A percentile compares a stretch with the other conserved stretches of the same genome.
Evolutionary conservation across 257 asterid species (phyloP).

Genomic region (Cordia subcordata): DNA sequence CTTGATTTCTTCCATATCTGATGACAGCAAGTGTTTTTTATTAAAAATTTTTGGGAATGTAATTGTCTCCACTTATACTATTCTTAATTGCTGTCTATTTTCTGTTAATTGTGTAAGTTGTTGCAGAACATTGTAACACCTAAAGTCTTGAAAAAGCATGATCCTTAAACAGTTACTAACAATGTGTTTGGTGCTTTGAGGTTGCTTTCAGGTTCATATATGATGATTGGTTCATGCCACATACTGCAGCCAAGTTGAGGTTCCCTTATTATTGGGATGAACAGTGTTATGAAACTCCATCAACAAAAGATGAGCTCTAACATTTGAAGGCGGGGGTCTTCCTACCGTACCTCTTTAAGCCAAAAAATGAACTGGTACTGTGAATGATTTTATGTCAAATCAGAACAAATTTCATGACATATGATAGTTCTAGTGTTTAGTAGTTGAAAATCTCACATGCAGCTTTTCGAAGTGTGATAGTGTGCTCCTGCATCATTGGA

Average conservation of each 20-base stretch:
- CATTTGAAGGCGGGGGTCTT: background rate
- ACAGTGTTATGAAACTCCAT: constrained; percentile 41
- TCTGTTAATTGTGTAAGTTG: no score
- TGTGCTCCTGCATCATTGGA: no score
- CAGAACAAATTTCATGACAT: background rate
- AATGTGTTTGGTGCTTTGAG: no score
- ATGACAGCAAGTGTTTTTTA: no score
- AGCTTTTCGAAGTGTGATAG: no score
- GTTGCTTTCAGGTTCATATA: constrained; percentile 64
- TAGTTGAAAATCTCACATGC: background rate
- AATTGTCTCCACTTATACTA: no score
- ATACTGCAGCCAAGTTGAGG: constrained; percentile 79
- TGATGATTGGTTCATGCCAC: constrained; percentile 88
- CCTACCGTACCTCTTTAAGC: background rate
- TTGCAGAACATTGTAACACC: no score
- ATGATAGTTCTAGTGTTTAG: background rate
- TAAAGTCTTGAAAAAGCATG: no score
- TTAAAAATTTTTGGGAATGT: no score
- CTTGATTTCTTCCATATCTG: no score
- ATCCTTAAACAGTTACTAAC: no score
- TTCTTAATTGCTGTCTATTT: no score
- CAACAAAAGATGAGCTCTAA: constrained; percentile 71
- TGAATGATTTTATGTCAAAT: background rate
- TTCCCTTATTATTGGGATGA: constrained; percentile 85
- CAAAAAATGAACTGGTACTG: background rate